Evolutionary conservation across 768 basidiomycete species (phyloP), one percentile per base, ranked within the genome.

Genomic region (Naganishia vaughanmartiniae): DNA sequence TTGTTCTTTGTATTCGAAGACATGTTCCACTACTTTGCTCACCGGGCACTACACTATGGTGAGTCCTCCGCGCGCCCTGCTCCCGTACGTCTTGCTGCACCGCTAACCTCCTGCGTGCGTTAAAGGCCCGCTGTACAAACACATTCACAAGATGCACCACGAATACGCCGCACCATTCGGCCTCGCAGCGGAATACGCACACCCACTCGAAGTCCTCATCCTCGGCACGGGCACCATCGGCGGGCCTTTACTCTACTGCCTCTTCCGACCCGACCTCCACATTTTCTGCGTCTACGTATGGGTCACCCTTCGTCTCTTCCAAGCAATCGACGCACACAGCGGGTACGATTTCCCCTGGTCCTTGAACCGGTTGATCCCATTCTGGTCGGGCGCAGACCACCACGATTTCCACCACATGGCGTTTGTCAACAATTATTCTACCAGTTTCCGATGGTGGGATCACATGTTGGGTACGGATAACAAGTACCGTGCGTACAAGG

Each of bases 341-440:
- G 95, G 95, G 56, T 97, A 96, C 81, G 93, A 98, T 81, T 99
- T 99, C 87, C 95, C 96, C 0, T 98, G 93, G 94, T 94, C 92
- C 6, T 85, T 98, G 67, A 89, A 92, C 74, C 87, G 94, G 84
- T 88, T 92, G 74, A 71, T 98, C 36, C 93, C 93, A 1, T 91
- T 98, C 86, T 98, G 94, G 94, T 90, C 91, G 9, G 94, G 95
- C 46, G 93, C 93, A 0, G 95, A 97, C 76, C 92, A 95, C 83
- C 94, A 96, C 80, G 94, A 97, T 79, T 97, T 93, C 87, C 95
- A 98, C 82, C 95, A 99, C 83, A 91, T 93, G 90, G 72, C 72
- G 15, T 74, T 73, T 60, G 55, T 72, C 54, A 79, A 80, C 72
- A 94, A 94, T 85, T 95, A 86, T 80, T 90, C 91, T 11, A 94